A percentile compares a stretch with the other conserved stretches of the same genome.
Conservation (phyloP, 495 filamentous ascomycete species). For the Penicillium coffeae region DNA sequence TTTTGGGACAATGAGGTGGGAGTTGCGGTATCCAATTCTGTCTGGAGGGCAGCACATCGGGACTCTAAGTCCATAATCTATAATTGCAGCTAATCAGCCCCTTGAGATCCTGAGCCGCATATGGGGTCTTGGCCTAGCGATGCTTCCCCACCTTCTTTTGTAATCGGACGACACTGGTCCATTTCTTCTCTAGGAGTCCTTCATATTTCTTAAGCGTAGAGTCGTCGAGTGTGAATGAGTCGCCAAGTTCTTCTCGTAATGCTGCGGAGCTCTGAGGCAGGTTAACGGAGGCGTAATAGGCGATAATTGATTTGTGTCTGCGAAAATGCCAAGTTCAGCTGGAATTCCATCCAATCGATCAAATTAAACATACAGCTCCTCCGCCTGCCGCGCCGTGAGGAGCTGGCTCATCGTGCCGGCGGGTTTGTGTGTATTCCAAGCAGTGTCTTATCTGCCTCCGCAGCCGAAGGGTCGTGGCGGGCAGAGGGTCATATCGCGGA, state of each 20-base stretch:
- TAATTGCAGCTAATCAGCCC: conserved; percentile 1
- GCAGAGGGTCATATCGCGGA: conserved; percentile 1
- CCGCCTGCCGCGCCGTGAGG: conserved; percentile 75
- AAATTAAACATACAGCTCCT: conserved; percentile 69
- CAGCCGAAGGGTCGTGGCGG: conserved; percentile 14
- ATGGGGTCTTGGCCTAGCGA: background rate
- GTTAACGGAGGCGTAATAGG: conserved; percentile 74
- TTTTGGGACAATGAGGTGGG: conserved; percentile 72
- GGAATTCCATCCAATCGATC: conserved; percentile 2
- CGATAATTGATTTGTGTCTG: conserved; percentile 88
- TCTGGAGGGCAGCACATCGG: conserved; percentile 63
- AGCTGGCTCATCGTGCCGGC: conserved; percentile 63
- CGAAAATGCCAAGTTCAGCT: conserved; percentile 4
- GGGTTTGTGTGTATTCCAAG: conserved; percentile 19
- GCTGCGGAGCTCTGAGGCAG: conserved; percentile 64
- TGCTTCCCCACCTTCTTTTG: conserved; percentile 73
- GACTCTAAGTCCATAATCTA: conserved; percentile 95
- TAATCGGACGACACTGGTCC: conserved; percentile 89
- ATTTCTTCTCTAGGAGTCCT: conserved; percentile 89
- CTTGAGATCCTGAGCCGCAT: background rate
- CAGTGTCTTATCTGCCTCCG: conserved; percentile 19
- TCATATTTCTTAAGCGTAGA: conserved; percentile 59
- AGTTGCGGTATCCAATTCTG: conserved; percentile 81
- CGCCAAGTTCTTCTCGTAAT: conserved; percentile 45
- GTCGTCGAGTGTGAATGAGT: conserved; percentile 59